Percentiles rank a stretch among this genome's conserved stretches.
These are phyloP conservation scores for Coelastrella sp. DNA, from an alignment of 139 green algal genomes.

Conservation along the genomic window DNA sequence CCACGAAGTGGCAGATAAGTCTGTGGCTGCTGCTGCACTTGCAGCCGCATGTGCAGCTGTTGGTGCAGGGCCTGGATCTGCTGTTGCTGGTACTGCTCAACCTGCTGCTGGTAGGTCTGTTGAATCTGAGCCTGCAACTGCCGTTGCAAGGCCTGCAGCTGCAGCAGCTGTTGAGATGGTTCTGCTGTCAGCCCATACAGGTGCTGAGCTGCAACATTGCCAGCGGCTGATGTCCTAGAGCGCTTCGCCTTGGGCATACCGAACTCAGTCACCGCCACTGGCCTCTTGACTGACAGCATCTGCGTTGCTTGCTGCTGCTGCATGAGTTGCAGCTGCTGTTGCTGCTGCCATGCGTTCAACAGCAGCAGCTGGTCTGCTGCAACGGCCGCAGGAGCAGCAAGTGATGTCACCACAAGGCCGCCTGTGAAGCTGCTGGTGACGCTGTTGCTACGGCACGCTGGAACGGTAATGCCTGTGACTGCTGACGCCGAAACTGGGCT, in stretches of 20 bases:
- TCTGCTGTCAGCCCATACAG: constrained; percentile 16
- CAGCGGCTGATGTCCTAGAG: background rate
- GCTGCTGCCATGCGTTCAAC: constrained; percentile 2
- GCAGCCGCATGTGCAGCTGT: background rate
- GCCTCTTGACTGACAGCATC: background rate
- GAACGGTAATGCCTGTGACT: background rate
- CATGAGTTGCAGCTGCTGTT: background rate
- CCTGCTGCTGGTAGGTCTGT: background rate
- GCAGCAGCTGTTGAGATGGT: background rate
- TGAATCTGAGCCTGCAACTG: background rate
- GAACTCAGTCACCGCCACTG: background rate
- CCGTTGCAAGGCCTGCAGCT: background rate
- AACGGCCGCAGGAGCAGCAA: background rate
- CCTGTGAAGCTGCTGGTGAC: constrained; percentile 1
- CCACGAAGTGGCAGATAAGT: background rate
- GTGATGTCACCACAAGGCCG: background rate
- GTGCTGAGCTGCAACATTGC: constrained; percentile 7
- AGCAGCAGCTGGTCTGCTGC: constrained; percentile 16
- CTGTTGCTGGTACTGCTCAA: constrained; percentile 6
- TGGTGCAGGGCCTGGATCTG: constrained; percentile 14
- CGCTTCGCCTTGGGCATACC: background rate
- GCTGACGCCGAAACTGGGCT: background rate
- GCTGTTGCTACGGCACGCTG: background rate
- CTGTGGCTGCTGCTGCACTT: constrained; percentile 9
- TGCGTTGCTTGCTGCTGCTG: background rate